Base-by-base conservation (phyloP, 2,329 filamentous ascomycete species). In the Pseudogymnoascus sp. region DNA sequence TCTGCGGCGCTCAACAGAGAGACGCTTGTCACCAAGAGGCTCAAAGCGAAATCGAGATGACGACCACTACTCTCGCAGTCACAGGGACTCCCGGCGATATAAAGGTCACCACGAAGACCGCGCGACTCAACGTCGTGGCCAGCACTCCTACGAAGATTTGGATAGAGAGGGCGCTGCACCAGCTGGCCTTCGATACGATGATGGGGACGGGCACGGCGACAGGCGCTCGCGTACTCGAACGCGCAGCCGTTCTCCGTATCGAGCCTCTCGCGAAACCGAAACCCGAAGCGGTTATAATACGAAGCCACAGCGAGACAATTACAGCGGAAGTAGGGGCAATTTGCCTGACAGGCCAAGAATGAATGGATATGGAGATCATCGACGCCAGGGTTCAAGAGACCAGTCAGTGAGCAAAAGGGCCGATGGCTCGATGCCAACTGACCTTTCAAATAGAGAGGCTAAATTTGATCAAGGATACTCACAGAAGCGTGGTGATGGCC, bases 31-130 rank as follows among this genome's bases (percentile, higher is more conserved):
- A 53, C 85, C 86, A 36, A 81, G 80, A 67, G 86, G 83, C 62
- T 82, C 82, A 68, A 92, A 92, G 75, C 82, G 89, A 66, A 73
- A 79, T 58, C 82, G 81, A 68, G 84, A 87, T 68, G 84, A 88
- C 62, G 81, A 83, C 65, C 80, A 86, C 66, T 74, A 78, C 63
- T 72, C 75, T 64, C 70, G 69, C 64, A 70, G 61, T 70, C 77
- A 78, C 64, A 74, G 79, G 60, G 85, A 89, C 67, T 74, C 81
- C 39, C 79, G 86, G 69, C 80, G 80, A 65, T 83, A 83, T 71
- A 84, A 82, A 67, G 76, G 81, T 35, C 82, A 82, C 67, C 85
- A 87, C 76, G 85, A 89, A 70, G 80, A 85, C 60, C 61, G 59
- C 4, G 68, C 75, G 43, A 76, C 82, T 60, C 75, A 76, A 61